Evolutionary conservation across 176 grass and related monocot species (phyloP).

Genomic region (Oryza coarctata): DNA sequence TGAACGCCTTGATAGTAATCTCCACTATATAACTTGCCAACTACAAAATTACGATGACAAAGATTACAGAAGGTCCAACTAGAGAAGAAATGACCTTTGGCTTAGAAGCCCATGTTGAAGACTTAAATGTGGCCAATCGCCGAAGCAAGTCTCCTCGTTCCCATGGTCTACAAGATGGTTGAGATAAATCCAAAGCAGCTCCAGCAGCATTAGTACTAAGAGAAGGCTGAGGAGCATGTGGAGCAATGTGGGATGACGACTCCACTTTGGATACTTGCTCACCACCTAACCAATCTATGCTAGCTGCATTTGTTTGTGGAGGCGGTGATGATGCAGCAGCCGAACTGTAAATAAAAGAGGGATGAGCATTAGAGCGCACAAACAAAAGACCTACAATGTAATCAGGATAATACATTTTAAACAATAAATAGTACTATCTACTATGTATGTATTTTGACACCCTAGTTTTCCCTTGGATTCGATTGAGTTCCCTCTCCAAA

Average conservation of each 20-base stretch:
- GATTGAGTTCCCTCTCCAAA: not conserved
- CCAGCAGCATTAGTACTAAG: slow-evolving; percentile 83
- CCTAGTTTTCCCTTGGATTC: not conserved
- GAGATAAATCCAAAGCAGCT: slow-evolving; percentile 44
- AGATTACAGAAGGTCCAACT: not conserved
- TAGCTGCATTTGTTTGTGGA: slow-evolving; percentile 58
- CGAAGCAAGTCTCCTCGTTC: slow-evolving; percentile 88
- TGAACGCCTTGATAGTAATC: not conserved
- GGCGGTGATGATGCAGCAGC: slow-evolving; percentile 77
- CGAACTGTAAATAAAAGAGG: slow-evolving; percentile 53
- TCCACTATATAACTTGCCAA: not conserved
- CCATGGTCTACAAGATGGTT: slow-evolving; percentile 85
- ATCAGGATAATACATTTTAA: slow-evolving; percentile 1
- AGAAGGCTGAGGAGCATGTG: slow-evolving; percentile 48
- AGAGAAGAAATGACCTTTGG: slow-evolving; percentile 60
- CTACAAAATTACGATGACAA: not conserved
- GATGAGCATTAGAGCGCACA: slow-evolving; percentile 16
- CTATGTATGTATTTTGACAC: not conserved
- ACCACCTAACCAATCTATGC: slow-evolving; percentile 80
- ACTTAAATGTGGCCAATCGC: slow-evolving; percentile 82
- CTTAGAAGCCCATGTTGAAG: slow-evolving; percentile 85
- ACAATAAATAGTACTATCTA: not conserved
- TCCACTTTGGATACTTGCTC: slow-evolving; percentile 70
- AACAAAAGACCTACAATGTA: not conserved
- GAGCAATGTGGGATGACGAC: slow-evolving; percentile 44